Evolutionary conservation across 305 asterid species (phyloP), one percentile per base, ranked within the genome.

Genomic region (Solanum hybrid): DNA sequence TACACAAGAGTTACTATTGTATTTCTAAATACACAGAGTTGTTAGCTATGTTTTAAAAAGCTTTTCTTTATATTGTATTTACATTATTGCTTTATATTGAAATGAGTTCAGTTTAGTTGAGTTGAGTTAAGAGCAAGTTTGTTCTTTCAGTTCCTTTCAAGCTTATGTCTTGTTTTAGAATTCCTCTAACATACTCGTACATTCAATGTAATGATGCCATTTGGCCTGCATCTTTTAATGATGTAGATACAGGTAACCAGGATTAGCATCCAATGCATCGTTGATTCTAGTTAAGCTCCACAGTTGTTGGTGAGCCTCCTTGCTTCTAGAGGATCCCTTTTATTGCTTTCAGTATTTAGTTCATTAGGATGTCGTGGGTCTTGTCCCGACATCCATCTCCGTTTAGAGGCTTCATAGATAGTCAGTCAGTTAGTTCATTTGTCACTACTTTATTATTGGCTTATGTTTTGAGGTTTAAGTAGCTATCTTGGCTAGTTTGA

Each of bases 121-220:
- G 8, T 51, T 51, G 9, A 51, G n/a, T 46, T 51, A 6, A 16
- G n/a, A 42, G 0, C 66, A 51, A 2, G 66, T 51, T 14, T 14
- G 66, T 51, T 51, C n/a, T 51, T 51, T 16, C 22, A 16, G 5
- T 51, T 16, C n/a, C 22, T 51, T 51, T 16, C n/a, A 51, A 51
- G 66, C n/a, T 17, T 51, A 51, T 16, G 8, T 51, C 66, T 16
- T 51, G 22, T 6, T 51, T 51, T 16, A 5, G 9, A 51, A 51
- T 5, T 51, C 1, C n/a, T 0, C 20, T 2, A 0, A 0, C 0
- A 51, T 51, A 51, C 66, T 16, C n/a, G 9, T 16, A 51, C 66
- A 17, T 51, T 6, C n/a, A 51, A 51, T 51, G n/a, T 16, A 51
- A 1, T 51, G n/a, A 51, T 51, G 9, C 0, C n/a, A 51, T 17